Base-by-base conservation (phyloP, 257 asterid genomes). In the Buddleja alternifolia region DNA sequence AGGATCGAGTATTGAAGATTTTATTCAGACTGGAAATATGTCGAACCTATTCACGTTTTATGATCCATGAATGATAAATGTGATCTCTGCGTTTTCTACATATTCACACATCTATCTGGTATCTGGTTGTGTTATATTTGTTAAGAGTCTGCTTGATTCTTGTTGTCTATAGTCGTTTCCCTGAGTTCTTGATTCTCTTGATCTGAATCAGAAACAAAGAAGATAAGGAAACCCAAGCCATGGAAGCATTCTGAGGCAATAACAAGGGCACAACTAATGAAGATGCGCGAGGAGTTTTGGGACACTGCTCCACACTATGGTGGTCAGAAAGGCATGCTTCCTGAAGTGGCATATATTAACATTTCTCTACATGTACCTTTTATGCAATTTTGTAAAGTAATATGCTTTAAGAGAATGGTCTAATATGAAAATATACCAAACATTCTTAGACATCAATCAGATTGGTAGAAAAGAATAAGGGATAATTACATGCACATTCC, bases 291-390 rank as follows among this genome's bases (percentile, higher is more conserved):
- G 10, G 85, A 80, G 61, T 80, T 80, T 53, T 80, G 85, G 85
- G 85, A 80, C 61, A 80, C 85, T 69, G 85, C 85, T 10, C 85
- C 85, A 60, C 85, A 80, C 50, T 80, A 80, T 73, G 85, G 85
- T 53, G 85, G 85, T 7, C 72, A 74, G 51, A 70, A 76, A 73
- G 85, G 85, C 76, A 53, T 50, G 47, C 29, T 45, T 36, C 23
- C 36, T 1, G 2, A 29, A 29, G 5, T 5, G 34, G 5, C 34
- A 29, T 29, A 5, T 29, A 29, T 29, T 29, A 29, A 29, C 2
- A 29, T 29, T 29, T 5, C 3, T 29, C 34, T 29, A 29, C 34
- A 29, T 29, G 34, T 29, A 29, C 3, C 34, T 29, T 29, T 29
- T 29, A 29, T 29, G 34, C 34, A 5, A 29, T 29, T 29, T 29